Conservation (phyloP, 78 protist genomes). For the Guillardia theta region DNA sequence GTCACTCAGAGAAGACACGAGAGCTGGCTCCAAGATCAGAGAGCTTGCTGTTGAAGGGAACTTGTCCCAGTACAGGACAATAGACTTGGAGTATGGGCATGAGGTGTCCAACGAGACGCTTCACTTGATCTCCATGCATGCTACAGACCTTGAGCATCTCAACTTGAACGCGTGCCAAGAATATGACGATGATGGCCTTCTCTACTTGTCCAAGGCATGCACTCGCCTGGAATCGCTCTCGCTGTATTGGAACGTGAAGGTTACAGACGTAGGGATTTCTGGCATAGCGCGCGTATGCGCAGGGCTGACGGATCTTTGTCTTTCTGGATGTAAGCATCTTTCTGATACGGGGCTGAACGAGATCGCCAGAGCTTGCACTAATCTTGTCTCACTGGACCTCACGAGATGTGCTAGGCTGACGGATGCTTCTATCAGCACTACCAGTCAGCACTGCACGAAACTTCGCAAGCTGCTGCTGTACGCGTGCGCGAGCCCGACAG, state of each 20-base stretch:
- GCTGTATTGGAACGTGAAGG: neutral
- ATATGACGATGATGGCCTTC: neutral
- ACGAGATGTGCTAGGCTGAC: neutral
- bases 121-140: neutral
- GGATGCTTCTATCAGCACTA: neutral
- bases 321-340: neutral
- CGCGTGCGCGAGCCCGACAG: neutral
- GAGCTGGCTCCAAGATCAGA: neutral
- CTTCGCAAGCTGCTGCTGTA: neutral
- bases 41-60: neutral
- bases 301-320: too few species aligned
- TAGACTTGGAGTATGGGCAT: neutral
- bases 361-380: neutral
- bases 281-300: neutral
- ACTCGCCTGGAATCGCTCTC: neutral
- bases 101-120: neutral
- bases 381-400: neutral
- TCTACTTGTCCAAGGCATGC: neutral
- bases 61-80: neutral
- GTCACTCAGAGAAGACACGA: neutral
- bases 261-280: neutral
- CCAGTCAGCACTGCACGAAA: neutral
- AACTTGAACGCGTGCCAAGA: neutral
- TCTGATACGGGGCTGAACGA: neutral
- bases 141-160: neutral